These are phyloP conservation scores for Bruguiera sexangula DNA, from an alignment of 345 rosid species.

Conservation along the genomic window DNA sequence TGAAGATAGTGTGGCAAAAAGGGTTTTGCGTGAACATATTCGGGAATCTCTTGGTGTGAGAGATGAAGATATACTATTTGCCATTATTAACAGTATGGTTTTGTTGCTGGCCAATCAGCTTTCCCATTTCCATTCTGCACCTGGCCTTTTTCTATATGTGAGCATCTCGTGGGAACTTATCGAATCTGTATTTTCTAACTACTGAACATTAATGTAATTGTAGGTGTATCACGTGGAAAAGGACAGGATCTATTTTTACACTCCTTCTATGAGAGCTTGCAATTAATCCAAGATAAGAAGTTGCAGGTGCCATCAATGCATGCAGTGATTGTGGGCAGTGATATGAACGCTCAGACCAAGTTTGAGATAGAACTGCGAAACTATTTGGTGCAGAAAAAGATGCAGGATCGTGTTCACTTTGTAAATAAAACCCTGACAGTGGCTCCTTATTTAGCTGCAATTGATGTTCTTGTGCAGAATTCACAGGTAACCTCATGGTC, in stretches of 20 bases:
- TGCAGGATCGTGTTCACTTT: slow-evolving; percentile 31
- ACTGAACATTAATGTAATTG: slow-evolving; percentile 1
- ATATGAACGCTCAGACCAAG: slow-evolving; percentile 32
- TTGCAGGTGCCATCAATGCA: slow-evolving; percentile 28
- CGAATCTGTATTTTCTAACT: background rate
- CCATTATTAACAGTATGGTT: slow-evolving; percentile 72
- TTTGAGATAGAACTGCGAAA: slow-evolving; percentile 32
- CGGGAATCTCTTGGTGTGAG: slow-evolving; percentile 79
- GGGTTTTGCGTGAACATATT: slow-evolving; percentile 78
- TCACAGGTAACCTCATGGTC: slow-evolving; percentile 20
- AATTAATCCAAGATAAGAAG: slow-evolving; percentile 22
- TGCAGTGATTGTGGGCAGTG: slow-evolving; percentile 33
- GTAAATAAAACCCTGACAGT: slow-evolving; percentile 31
- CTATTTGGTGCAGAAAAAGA: slow-evolving; percentile 23
- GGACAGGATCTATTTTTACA: slow-evolving; percentile 32
- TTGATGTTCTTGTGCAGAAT: slow-evolving; percentile 36
- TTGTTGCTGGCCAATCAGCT: background rate
- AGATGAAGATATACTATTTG: slow-evolving; percentile 76
- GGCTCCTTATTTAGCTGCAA: slow-evolving; percentile 34
- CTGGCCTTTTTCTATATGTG: background rate
- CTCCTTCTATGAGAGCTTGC: slow-evolving; percentile 30
- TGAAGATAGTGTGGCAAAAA: slow-evolving; percentile 73
- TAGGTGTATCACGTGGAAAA: slow-evolving; percentile 36
- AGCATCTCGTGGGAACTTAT: background rate
- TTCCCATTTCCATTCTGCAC: background rate